Evolutionary conservation across 371 early-diverging fungal genomes (phyloP), one percentile per base, ranked within the genome.

Genomic region (Encephalitozoon cuniculi): DNA sequence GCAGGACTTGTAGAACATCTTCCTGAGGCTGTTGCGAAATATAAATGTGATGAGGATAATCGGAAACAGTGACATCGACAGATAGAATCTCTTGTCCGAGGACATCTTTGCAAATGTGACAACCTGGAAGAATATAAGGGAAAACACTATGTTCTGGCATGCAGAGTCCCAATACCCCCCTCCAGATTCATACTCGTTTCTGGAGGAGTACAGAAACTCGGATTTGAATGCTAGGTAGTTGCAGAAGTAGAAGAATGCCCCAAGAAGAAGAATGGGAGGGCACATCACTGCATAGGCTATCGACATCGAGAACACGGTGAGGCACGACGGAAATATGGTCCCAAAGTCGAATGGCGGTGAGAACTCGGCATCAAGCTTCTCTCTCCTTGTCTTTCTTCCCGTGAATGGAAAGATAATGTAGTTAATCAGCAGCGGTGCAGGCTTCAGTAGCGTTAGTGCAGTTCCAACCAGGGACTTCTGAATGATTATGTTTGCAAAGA

Each of bases 401-500:
- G 49, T 54, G 66, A 79, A 81, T 26, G 51, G 68, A 25, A 25
- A 49, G 6, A 75, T 15, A 53, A 76, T 26, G 54, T 53, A 78
- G 44, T 78, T 46, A 12, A 75, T 39, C 77, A 82, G 15, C 23
- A 84, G 66, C 32, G 79, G 74, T 4, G 32, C 65, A 25, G 83
- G 81, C 64, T 86, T 82, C 18, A 84, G 53, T n/a, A 84, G 66
- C 4, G 73, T 25, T n/a, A 84, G 39, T 15, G 71, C 54, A 12
- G 74, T 71, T 39, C 85, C 85, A 34, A 73, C 39, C 8, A 81
- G 68, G 6, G 68, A 25, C 67, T 79, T 79, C 51, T 86, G 86
- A 41, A 86, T 75, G 3, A 80, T 76, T 39, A 78, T 71, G 71
- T 86, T 86, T n/a, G 81, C 53, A 65, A 86, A 86, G 37, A 86